phyloP scores from a whole-genome alignment of 2,329 filamentous ascomycete species.

The Myriosclerotinia curreyana region DNA sequence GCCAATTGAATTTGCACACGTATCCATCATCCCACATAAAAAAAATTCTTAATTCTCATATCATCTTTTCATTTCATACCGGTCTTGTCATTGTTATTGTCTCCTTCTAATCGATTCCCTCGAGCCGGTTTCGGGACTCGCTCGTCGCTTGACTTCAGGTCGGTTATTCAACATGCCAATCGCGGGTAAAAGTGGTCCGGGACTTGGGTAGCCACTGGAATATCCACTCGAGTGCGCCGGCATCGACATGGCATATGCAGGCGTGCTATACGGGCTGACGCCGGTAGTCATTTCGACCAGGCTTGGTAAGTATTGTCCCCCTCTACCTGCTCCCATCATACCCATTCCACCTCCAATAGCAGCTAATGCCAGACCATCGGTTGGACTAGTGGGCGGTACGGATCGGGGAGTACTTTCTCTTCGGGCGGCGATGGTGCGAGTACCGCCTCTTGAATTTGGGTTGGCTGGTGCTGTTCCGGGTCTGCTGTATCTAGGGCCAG shows the following conservation, averaged over 20 bases:
- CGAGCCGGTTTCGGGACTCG: conserved; percentile 48
- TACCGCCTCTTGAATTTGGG: conserved; percentile 25
- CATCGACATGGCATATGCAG: conserved; percentile 48
- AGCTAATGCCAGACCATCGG: conserved; percentile 39
- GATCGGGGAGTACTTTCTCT: conserved; percentile 39
- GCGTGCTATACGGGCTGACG: conserved; percentile 58
- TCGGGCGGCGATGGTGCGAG: conserved; percentile 36
- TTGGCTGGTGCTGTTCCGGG: conserved; percentile 29
- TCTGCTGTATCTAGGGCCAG: conserved; percentile 31
- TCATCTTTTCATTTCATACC: neutral
- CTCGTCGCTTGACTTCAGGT: conserved; percentile 49
- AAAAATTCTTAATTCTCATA: neutral
- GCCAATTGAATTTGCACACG: conserved; percentile 14
- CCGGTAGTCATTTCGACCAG: conserved; percentile 63
- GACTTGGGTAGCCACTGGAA: conserved; percentile 40
- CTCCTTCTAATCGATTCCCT: conserved; percentile 49
- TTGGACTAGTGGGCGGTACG: conserved; percentile 42
- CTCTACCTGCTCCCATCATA: conserved; percentile 33
- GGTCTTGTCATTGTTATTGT: conserved; percentile 36
- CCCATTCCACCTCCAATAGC: conserved; percentile 34
- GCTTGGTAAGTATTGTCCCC: conserved; percentile 50
- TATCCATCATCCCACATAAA: neutral
- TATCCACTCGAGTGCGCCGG: conserved; percentile 25
- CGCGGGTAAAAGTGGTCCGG: conserved; percentile 42
- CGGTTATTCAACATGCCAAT: conserved; percentile 32